Base-by-base conservation (phyloP, 2,329 filamentous ascomycete species). In the Pyricularia pennisetigena region DNA sequence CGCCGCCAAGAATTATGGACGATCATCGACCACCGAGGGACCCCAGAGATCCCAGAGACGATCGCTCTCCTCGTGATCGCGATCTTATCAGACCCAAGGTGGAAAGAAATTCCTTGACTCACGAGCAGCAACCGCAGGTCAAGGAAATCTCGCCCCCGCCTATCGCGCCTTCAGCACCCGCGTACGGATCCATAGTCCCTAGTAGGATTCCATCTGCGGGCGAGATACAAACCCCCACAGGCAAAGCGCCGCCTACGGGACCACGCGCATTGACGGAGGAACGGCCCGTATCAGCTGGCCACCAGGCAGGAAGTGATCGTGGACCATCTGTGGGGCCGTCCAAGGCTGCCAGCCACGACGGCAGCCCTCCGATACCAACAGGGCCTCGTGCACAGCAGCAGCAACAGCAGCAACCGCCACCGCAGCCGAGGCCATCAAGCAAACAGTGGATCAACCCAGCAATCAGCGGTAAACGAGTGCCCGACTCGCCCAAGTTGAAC, bases 401-500 rank as follows among this genome's bases (percentile, higher is more conserved):
- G 64, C 68, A 64, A 24, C 59, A 24, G 65, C 68, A 69, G 41
- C 68, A 67, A 30, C 57, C 23, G 9, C 68, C 70, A 12, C 72
- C 72, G 30, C 69, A 69, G 1, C 70, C 79, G 69, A 81, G 84
- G 7, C 81, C 83, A 20, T 84, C 83, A 0, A 86, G 84, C 73
- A 86, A 86, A 72, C 85, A 87, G 74, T 88, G 85, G 85, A 83
- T 85, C 69, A 86, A 86, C 66, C 83, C 84, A 3, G 82, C 80
- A 30, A 72, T 84, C 6, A 71, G 71, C 5, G 73, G 71, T 4
- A 85, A 82, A 74, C 83, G 83, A 69, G 75, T 77, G 0, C 81
- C 83, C 1, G 83, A 85, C 23, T 86, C 83, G 2, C 84, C 85
- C 2, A 85, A 84, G 70, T 73, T 80, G 32, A 81, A 79, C 71